Base-by-base conservation (phyloP, 2,329 filamentous ascomycete species). In the Xylaria polymorpha region DNA sequence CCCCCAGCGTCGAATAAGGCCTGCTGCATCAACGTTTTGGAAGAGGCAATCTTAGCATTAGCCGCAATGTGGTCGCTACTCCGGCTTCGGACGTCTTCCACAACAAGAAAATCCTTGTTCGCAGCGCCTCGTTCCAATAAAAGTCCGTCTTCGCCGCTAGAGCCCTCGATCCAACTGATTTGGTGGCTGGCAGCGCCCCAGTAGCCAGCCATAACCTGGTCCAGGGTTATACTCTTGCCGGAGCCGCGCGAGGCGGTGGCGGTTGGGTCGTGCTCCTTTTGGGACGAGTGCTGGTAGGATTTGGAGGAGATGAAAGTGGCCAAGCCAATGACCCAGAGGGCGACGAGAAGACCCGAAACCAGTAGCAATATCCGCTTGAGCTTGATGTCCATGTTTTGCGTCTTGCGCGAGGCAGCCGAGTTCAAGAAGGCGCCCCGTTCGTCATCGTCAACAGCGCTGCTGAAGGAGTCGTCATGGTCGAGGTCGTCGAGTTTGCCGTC, bases 121-220 rank as follows among this genome's bases (percentile, higher is more conserved):
- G 79, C 76, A 0, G 85, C 87, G 60, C 85, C 89, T 75, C 88
- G 86, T 80, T 97, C 92, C 22, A 99, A 86, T 72, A 99, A 80
- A 68, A 98, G 80, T 1, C 96, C 96, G 78, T 99, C 96, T 77
- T 94, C 90, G 15, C 91, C 92, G 56, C 90, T 84, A 0, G 92
- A 87, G 0, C 92, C 92, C 37, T 87, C 85, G 59, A 96, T 91
- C 93, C 93, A 97, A 72, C 87, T 87, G 70, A 96, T 92, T 37
- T 85, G 86, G 71, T 93, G 90, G 53, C 82, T 85, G 44, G 80
- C 81, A n/a, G 91, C 80, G 25, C 80, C 83, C 90, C 92, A 97
- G 74, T 85, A 83, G 3, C 92, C 91, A 1, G 77, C 77, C 75
- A 91, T 83, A 10, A 96, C 84, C 78, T 94, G 90, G 55, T 93